A percentile compares a stretch with the other conserved stretches of the same genome.
Conservation (phyloP, 352 stramenopile species). For the Phytophthora citricola region DNA sequence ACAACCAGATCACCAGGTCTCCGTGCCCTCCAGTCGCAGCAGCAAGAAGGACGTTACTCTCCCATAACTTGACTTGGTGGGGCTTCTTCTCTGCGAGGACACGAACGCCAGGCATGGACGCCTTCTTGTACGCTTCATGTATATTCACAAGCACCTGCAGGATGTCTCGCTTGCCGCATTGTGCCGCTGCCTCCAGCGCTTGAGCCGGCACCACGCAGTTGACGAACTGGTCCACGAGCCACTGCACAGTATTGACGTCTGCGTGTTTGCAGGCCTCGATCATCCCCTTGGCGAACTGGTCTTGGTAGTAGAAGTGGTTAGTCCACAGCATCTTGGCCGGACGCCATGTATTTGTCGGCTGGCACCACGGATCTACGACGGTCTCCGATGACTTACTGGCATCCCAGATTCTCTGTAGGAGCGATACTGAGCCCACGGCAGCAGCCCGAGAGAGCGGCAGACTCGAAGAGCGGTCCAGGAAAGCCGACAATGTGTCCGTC, state of each 20-base stretch:
- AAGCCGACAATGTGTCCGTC: constrained; percentile 19
- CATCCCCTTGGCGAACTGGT: constrained; percentile 30
- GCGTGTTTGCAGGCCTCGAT: constrained; percentile 24
- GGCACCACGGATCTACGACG: constrained; percentile 15
- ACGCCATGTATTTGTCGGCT: constrained; percentile 22
- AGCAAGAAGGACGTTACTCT: constrained; percentile 30
- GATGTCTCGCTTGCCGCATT: constrained; percentile 17
- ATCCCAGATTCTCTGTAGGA: constrained; percentile 26
- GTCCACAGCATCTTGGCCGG: constrained; percentile 32
- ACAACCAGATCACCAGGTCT: constrained; percentile 32
- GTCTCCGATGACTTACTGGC: constrained; percentile 24
- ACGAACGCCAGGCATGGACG: constrained; percentile 15
- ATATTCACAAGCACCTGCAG: constrained; percentile 25
- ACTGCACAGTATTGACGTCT: constrained; percentile 21
- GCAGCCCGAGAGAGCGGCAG: constrained; percentile 30
- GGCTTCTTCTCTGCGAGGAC: constrained; percentile 10
- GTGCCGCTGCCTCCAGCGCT: constrained; percentile 27
- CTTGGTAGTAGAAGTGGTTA: constrained; percentile 35
- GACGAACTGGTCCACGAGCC: constrained; percentile 25
- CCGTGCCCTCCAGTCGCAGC: constrained; percentile 29
- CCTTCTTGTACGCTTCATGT: constrained; percentile 22
- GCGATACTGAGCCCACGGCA: constrained; percentile 18
- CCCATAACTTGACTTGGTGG: constrained; percentile 39
- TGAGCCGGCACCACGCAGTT: constrained; percentile 22
- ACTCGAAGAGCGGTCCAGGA: constrained; percentile 29